Conservation (phyloP, 202 grass and related monocot species). For the Eragrostis tef region DNA sequence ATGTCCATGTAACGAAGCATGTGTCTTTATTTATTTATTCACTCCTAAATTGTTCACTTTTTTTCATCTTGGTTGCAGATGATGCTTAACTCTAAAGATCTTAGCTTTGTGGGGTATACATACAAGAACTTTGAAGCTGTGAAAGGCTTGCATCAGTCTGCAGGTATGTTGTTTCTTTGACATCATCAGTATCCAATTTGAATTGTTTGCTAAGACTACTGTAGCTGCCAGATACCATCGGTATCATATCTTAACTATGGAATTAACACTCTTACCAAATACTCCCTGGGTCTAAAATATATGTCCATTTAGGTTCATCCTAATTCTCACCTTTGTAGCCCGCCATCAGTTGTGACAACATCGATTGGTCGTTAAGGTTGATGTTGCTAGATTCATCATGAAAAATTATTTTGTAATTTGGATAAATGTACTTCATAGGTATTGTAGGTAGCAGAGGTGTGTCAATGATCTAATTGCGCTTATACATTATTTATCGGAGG, state of each 20-base stretch:
- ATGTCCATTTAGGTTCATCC: not conserved
- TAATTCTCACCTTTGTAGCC: not conserved
- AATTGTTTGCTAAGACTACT: constrained; percentile 9
- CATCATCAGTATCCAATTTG: constrained; percentile 8
- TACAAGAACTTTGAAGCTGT: constrained; percentile 88
- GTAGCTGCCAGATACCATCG: not conserved
- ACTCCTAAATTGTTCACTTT: constrained; percentile 27
- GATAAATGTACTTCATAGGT: not conserved
- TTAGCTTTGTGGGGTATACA: constrained; percentile 86
- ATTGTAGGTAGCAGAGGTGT: not conserved
- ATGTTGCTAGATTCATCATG: not conserved
- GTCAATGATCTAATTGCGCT: not conserved
- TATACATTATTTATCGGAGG: not conserved
- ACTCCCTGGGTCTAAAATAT: not conserved
- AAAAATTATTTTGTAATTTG: too few species aligned
- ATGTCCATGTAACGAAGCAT: not conserved
- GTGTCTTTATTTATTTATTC: constrained; percentile 30
- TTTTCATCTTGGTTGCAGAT: constrained; percentile 48
- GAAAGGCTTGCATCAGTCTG: constrained; percentile 64
- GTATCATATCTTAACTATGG: not conserved
- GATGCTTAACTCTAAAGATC: constrained; percentile 78
- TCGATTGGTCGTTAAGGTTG: not conserved
- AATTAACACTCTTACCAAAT: not conserved
- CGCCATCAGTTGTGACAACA: not conserved
- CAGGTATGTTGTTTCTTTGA: constrained; percentile 50